These are phyloP conservation scores for Sporothrix curviconia DNA, from an alignment of 2,329 filamentous ascomycete species.

Conservation along the genomic window DNA sequence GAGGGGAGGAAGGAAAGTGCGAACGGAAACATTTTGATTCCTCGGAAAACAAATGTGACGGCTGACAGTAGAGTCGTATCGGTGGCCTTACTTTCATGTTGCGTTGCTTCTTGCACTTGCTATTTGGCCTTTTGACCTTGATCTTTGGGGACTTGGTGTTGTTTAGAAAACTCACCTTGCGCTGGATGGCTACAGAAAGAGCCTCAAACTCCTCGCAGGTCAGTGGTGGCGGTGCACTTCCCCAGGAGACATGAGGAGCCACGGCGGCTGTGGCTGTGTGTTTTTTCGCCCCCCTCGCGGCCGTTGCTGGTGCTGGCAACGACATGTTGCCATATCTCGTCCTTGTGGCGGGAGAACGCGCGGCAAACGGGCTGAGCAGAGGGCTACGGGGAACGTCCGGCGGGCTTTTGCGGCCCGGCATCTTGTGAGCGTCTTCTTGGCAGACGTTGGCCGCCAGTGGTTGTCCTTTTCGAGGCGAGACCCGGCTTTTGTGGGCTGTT, in stretches of 20 bases:
- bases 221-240: conserved; percentile 25
- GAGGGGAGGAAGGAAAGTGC: neutral
- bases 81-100: neutral
- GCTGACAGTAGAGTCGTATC: neutral
- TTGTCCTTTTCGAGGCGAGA: neutral
- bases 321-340: neutral
- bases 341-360: conserved; percentile 3
- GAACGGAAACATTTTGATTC: neutral
- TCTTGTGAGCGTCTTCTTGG: no score
- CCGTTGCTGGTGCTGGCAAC: conserved; percentile 7
- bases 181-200: conserved; percentile 42
- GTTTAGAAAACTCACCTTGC: conserved; percentile 36
- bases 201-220: conserved; percentile 45
- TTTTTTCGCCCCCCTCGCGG: no score
- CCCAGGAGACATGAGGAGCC: conserved; percentile 22
- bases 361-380: conserved; percentile 15
- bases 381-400: conserved; percentile 7
- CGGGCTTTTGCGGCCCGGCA: neutral
- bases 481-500: neutral
- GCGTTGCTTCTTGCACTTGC: neutral
- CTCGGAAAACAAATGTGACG: neutral
- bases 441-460: no score
- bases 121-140: neutral
- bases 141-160: neutral
- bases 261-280: conserved; percentile 16